A percentile compares a stretch with the other conserved stretches of the same genome.
These are phyloP conservation scores for Suillus paluster DNA, from an alignment of 768 basidiomycete genomes.

Conservation along the genomic window DNA sequence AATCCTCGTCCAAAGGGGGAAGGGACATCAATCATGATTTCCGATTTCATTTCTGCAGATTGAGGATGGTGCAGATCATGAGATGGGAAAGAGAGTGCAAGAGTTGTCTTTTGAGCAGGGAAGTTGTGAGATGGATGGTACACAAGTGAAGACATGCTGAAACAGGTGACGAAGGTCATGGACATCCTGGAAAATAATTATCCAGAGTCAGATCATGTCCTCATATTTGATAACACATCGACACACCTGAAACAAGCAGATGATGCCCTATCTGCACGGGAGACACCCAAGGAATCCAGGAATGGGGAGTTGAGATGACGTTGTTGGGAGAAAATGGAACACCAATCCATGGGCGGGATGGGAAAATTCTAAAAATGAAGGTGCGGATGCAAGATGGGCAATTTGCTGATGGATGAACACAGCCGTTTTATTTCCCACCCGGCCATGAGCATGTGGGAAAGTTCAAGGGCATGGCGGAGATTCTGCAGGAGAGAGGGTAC, in stretches of 20 bases:
- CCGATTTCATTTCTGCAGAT: slow-evolving; percentile 40
- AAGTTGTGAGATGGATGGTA: slow-evolving; percentile 35
- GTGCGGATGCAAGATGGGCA: slow-evolving; percentile 35
- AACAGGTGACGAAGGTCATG: slow-evolving; percentile 29
- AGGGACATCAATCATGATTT: slow-evolving; percentile 38
- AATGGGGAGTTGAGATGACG: slow-evolving; percentile 9
- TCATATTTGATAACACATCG: slow-evolving; percentile 29
- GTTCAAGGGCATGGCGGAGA: slow-evolving; percentile 43
- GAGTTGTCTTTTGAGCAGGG: slow-evolving; percentile 27
- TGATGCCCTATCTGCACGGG: slow-evolving; percentile 20
- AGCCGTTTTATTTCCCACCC: slow-evolving; percentile 32
- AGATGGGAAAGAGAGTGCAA: slow-evolving; percentile 21
- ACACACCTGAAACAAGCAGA: slow-evolving; percentile 28
- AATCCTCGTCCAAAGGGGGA: slow-evolving; percentile 39
- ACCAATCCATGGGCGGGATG: slow-evolving; percentile 23
- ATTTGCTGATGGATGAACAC: slow-evolving; percentile 24
- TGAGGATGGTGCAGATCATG: slow-evolving; percentile 27
- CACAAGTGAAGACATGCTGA: slow-evolving; percentile 14
- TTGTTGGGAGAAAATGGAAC: slow-evolving; percentile 22
- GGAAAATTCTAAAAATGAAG: slow-evolving; percentile 29
- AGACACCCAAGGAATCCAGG: slow-evolving; percentile 23
- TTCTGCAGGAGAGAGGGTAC: slow-evolving; percentile 16
- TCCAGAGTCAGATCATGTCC: slow-evolving; percentile 32
- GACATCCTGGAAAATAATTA: slow-evolving; percentile 28
- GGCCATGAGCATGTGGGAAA: slow-evolving; percentile 23